phyloP scores from a whole-genome alignment of 352 stramenopile species.

The Pythium grandisporangium region DNA sequence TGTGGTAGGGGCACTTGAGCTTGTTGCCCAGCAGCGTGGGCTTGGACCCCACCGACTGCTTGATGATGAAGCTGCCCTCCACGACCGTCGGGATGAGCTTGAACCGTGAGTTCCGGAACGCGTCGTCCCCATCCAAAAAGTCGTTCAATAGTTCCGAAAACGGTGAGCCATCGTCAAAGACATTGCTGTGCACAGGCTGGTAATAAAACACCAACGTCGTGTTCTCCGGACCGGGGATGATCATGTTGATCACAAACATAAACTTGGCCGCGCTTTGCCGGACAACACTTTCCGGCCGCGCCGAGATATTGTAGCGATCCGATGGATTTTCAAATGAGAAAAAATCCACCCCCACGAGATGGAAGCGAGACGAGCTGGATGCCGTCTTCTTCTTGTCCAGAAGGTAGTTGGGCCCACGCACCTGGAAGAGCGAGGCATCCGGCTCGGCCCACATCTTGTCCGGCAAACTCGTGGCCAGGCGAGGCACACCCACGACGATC shows the following conservation, averaged over 20 bases:
- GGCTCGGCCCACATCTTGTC: constrained; percentile 84
- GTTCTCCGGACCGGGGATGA: constrained; percentile 77
- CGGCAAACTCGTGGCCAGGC: constrained; percentile 56
- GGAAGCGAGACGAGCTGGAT: constrained; percentile 61
- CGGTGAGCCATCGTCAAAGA: constrained; percentile 82
- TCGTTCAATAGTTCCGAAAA: constrained; percentile 86
- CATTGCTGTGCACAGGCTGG: constrained; percentile 58
- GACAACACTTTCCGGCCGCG: constrained; percentile 60
- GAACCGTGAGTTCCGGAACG: constrained; percentile 94
- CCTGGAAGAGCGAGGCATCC: constrained; percentile 67
- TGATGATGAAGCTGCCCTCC: constrained; percentile 96
- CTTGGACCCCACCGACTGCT: constrained; percentile 92
- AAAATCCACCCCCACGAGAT: constrained; percentile 73
- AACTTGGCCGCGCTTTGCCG: constrained; percentile 68
- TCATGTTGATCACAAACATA: constrained; percentile 88
- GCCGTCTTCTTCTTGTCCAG: constrained; percentile 84
- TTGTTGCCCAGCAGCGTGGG: constrained; percentile 96
- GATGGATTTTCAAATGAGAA: constrained; percentile 62
- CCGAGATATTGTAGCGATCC: constrained; percentile 75
- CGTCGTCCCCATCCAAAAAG: constrained; percentile 92
- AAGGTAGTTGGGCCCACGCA: constrained; percentile 87
- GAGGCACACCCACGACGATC: constrained; percentile 52
- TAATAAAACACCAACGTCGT: constrained; percentile 84
- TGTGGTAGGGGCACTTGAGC: constrained; percentile 86
- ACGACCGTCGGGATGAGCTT: constrained; percentile 97